Percentiles rank a stretch among this genome's conserved stretches.
phyloP scores from a whole-genome alignment of 305 asterid genomes.

The Caryopteris hybrid region DNA sequence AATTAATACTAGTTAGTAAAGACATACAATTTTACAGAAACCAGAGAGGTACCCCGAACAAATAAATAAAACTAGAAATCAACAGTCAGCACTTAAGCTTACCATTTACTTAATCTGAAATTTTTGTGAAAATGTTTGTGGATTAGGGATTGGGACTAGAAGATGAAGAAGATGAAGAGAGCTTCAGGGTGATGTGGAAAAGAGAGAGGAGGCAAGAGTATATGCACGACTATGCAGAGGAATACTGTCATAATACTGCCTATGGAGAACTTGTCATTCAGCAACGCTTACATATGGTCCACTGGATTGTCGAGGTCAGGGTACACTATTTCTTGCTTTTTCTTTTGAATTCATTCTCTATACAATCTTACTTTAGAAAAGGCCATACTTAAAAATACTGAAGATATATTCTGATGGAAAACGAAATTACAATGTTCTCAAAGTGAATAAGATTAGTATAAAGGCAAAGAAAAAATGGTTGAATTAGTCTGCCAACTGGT shows the following conservation, averaged over 20 bases:
- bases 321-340: not conserved
- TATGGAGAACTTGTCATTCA: slow-evolving; percentile 70
- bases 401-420: not conserved
- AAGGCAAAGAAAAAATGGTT: not conserved
- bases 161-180: slow-evolving; percentile 65
- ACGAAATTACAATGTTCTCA: not conserved
- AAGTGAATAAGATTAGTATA: not conserved
- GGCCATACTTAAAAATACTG: not conserved
- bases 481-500: not conserved
- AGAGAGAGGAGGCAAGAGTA: slow-evolving; percentile 89
- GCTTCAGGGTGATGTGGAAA: slow-evolving; percentile 52
- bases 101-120: not conserved
- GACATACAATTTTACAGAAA: not conserved
- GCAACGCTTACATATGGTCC: slow-evolving; percentile 85
- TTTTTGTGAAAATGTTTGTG: slow-evolving; percentile 16
- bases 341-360: not conserved
- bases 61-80: not conserved
- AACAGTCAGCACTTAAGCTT: not conserved
- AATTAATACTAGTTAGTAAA: not conserved
- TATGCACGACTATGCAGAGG: slow-evolving; percentile 74
- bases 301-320: slow-evolving; percentile 92
- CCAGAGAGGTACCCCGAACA: not conserved
- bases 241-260: slow-evolving; percentile 55
- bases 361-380: not conserved
- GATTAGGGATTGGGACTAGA: slow-evolving; percentile 59